A percentile compares a stretch with the other conserved stretches of the same genome.
These are phyloP conservation scores for Colletotrichum horii DNA, from an alignment of 2,329 filamentous ascomycete genomes.

Conservation along the genomic window DNA sequence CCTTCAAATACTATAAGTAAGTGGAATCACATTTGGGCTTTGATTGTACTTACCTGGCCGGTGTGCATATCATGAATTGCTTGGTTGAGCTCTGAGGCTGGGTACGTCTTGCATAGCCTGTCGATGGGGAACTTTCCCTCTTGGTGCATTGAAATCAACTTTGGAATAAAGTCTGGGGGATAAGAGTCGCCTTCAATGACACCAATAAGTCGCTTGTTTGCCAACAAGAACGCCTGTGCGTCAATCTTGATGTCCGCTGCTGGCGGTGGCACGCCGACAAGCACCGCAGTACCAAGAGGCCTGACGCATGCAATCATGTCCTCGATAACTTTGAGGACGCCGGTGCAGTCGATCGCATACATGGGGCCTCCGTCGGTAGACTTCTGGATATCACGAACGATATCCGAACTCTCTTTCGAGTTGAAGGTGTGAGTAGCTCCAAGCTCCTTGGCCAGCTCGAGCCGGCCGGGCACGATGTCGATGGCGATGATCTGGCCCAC, in stretches of 20 bases:
- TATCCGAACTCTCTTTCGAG: constrained; percentile 76
- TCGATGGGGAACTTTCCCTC: constrained; percentile 12
- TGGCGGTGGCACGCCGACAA: constrained; percentile 9
- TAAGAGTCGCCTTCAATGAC: constrained; percentile 4
- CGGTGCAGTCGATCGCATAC: constrained; percentile 99
- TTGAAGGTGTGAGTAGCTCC: constrained; percentile 97
- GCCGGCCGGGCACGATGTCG: constrained; percentile 84
- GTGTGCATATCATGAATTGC: constrained; percentile 11
- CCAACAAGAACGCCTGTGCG: constrained; percentile 1
- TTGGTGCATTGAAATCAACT: constrained; percentile 3
- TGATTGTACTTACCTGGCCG: neutral
- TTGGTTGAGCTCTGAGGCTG: neutral
- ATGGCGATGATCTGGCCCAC: constrained; percentile 77
- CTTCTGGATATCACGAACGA: constrained; percentile 91
- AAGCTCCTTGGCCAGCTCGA: constrained; percentile 91
- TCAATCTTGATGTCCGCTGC: constrained; percentile 6
- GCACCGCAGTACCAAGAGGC: neutral
- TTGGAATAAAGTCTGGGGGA: constrained; percentile 4
- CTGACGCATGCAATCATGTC: constrained; percentile 4
- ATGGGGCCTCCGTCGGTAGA: constrained; percentile 98
- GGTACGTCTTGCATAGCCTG: neutral
- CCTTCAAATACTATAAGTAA: neutral
- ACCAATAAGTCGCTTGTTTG: constrained; percentile 2
- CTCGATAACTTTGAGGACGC: constrained; percentile 87
- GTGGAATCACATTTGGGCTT: accelerated